These are phyloP conservation scores for Trichoderma parareesei DNA, from an alignment of 495 filamentous ascomycete species.

Conservation along the genomic window DNA sequence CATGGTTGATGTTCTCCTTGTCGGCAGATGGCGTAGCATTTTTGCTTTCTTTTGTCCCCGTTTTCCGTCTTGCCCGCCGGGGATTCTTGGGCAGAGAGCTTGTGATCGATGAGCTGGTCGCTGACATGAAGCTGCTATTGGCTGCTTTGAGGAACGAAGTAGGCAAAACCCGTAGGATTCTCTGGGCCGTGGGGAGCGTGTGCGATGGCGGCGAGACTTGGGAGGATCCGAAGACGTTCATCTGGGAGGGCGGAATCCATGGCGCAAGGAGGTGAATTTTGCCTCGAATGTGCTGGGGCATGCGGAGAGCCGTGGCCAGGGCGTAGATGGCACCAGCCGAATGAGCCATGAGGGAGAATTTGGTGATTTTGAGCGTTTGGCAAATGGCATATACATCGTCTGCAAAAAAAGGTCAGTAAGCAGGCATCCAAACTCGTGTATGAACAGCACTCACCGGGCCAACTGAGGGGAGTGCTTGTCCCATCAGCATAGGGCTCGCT, in stretches of 20 bases:
- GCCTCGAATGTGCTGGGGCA: slow-evolving; percentile 92
- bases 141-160: slow-evolving; percentile 88
- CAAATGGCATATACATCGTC: slow-evolving; percentile 96
- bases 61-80: slow-evolving; percentile 51
- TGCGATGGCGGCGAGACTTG: slow-evolving; percentile 67
- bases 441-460: slow-evolving; percentile 66
- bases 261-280: slow-evolving; percentile 92
- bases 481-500: slow-evolving; percentile 77
- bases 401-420: slow-evolving; percentile 23
- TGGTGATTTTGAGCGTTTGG: slow-evolving; percentile 83
- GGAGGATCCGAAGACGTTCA: slow-evolving; percentile 68
- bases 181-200: slow-evolving; percentile 83
- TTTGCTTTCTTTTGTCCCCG: slow-evolving; percentile 16
- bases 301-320: slow-evolving; percentile 86
- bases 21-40: slow-evolving; percentile 25
- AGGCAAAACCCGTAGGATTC: slow-evolving; percentile 83
- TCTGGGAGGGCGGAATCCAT: slow-evolving; percentile 98
- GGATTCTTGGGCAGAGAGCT: slow-evolving; percentile 70
- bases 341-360: slow-evolving; percentile 96
- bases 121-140: slow-evolving; percentile 89
- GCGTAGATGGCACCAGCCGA: slow-evolving; percentile 97
- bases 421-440: slow-evolving; percentile 15
- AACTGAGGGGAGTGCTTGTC: slow-evolving; percentile 77
- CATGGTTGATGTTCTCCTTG: slow-evolving; percentile 34
- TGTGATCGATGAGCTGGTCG: slow-evolving; percentile 83